phyloP scores from a whole-genome alignment of 2,329 filamentous ascomycete species.

The Hortaea werneckii region DNA sequence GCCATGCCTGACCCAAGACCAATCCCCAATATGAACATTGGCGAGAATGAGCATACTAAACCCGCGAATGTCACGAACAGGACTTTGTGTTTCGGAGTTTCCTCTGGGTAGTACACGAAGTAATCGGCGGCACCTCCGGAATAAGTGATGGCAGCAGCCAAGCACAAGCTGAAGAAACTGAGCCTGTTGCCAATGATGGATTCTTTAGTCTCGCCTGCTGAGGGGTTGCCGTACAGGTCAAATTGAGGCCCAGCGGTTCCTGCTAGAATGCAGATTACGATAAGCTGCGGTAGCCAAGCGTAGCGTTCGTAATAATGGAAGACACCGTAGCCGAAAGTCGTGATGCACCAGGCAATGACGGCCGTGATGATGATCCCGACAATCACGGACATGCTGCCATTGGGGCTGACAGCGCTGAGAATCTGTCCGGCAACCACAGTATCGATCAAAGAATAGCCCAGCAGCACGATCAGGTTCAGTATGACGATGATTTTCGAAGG shows the following conservation, averaged over 20 bases:
- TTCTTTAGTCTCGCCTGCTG: constrained; percentile 37
- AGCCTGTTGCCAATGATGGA: constrained; percentile 49
- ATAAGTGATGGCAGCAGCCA: constrained; percentile 56
- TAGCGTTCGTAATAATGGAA: constrained; percentile 62
- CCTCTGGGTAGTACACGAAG: constrained; percentile 55
- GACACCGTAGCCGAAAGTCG: constrained; percentile 56
- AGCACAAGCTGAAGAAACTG: constrained; percentile 60
- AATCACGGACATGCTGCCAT: constrained; percentile 49
- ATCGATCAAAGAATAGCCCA: constrained; percentile 22
- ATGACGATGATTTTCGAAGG: constrained; percentile 53
- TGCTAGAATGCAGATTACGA: constrained; percentile 51
- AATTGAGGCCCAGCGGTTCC: constrained; percentile 53
- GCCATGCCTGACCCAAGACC: constrained; percentile 51
- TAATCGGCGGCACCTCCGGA: constrained; percentile 55
- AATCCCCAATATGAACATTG: constrained; percentile 52
- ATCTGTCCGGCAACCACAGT: constrained; percentile 57
- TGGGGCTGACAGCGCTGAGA: constrained; percentile 51
- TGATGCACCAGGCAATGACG: constrained; percentile 52
- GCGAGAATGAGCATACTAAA: constrained; percentile 47
- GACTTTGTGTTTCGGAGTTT: constrained; percentile 42
- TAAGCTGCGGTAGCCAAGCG: constrained; percentile 53
- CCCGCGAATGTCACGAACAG: constrained; percentile 49
- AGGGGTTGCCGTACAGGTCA: constrained; percentile 40
- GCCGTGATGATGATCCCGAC: constrained; percentile 59
- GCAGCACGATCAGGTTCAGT: constrained; percentile 52